Conservation (phyloP, 768 basidiomycete genomes). For the Hygrocybe coccinea region DNA sequence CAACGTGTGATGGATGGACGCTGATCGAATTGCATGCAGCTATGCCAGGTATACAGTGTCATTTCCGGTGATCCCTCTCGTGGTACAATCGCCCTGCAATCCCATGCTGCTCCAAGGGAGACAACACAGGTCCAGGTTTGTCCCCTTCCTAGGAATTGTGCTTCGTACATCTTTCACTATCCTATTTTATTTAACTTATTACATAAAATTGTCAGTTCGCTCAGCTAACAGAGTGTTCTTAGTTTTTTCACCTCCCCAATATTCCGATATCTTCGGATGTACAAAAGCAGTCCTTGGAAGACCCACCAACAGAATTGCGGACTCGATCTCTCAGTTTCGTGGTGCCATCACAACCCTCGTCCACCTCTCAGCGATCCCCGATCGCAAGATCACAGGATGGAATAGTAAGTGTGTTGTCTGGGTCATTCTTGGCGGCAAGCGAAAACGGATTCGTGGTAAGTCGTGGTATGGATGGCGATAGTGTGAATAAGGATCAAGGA, state of each 20-base stretch:
- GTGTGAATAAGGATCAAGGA: too few species aligned
- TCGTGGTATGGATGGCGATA: slow-evolving; percentile 7
- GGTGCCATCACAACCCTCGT: slow-evolving; percentile 14
- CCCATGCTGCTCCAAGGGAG: slow-evolving; percentile 43
- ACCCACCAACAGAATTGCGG: slow-evolving; percentile 5
- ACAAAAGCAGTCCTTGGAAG: not conserved
- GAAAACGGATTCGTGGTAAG: slow-evolving; percentile 50
- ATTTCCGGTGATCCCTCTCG: slow-evolving; percentile 69
- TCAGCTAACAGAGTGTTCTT: not conserved
- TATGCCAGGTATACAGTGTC: slow-evolving; percentile 50
- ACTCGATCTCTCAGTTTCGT: slow-evolving; percentile 10
- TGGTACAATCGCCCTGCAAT: slow-evolving; percentile 59
- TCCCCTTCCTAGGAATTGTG: too few species aligned
- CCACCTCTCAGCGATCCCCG: slow-evolving; percentile 3
- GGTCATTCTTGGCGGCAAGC: slow-evolving; percentile 44
- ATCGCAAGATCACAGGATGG: not conserved
- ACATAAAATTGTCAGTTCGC: too few species aligned
- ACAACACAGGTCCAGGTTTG: slow-evolving; percentile 49
- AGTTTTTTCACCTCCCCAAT: slow-evolving; percentile 43
- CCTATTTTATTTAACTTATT: too few species aligned
- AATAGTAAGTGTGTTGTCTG: slow-evolving; percentile 17
- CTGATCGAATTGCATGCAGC: slow-evolving; percentile 22
- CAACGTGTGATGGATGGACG: not conserved
- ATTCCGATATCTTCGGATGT: slow-evolving; percentile 5
- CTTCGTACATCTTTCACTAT: too few species aligned